phyloP scores from a whole-genome alignment of 2,329 filamentous ascomycete species.

The Fusarium sp. region DNA sequence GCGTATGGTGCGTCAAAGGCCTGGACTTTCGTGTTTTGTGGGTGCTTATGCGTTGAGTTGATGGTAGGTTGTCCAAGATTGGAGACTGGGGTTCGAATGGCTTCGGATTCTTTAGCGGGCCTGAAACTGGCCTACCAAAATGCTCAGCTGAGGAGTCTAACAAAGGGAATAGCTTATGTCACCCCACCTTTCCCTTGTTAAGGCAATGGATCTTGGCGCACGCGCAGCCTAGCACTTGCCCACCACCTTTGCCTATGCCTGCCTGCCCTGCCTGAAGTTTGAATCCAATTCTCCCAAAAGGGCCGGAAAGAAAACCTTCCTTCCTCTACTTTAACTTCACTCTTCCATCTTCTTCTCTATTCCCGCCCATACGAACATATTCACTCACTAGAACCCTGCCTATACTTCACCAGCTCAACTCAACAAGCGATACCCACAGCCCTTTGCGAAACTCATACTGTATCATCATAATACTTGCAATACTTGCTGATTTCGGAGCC shows the following conservation, averaged over 20 bases:
- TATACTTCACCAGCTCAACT: neutral
- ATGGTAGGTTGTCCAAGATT: conserved; percentile 28
- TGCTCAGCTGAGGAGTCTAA: conserved; percentile 6
- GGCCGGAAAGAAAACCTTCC: conserved; percentile 42
- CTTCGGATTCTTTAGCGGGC: conserved; percentile 25
- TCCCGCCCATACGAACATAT: conserved; percentile 1
- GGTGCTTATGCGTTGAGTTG: conserved; percentile 17
- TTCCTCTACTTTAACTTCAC: conserved; percentile 25
- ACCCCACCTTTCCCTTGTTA: conserved; percentile 31
- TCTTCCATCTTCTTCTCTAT: conserved; percentile 28
- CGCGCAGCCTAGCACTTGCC: conserved; percentile 23
- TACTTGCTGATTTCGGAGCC: conserved; percentile 27
- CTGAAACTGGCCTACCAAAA: conserved; percentile 36
- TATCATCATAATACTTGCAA: conserved; percentile 22
- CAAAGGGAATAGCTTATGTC: conserved; percentile 23
- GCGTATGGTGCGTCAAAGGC: conserved; percentile 35
- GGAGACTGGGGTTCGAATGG: conserved; percentile 25
- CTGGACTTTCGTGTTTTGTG: conserved; percentile 39
- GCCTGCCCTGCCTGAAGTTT: conserved; percentile 38
- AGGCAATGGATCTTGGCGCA: conserved; percentile 29
- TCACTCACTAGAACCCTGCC: neutral
- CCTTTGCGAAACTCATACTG: conserved; percentile 17
- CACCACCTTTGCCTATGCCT: conserved; percentile 9
- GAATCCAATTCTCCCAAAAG: conserved; percentile 30
- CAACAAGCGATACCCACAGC: conserved; percentile 9